Evolutionary conservation across 257 asterid genomes (phyloP).

Genomic region (Nicotiana undulata): DNA sequence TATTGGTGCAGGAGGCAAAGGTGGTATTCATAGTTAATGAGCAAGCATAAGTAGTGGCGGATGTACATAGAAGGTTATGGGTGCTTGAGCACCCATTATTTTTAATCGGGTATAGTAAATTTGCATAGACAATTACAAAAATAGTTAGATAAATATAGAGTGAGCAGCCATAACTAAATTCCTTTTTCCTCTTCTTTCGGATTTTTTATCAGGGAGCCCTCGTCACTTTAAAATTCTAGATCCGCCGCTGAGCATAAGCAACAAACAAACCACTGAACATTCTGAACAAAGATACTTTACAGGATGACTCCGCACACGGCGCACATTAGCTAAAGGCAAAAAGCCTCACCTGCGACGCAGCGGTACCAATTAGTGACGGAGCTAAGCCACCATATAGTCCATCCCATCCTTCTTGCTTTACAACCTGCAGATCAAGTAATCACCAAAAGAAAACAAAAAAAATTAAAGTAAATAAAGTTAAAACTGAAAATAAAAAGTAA

Average conservation of each 20-base stretch:
- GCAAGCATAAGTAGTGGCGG: too few species aligned
- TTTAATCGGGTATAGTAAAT: too few species aligned
- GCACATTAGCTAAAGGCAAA: conserved; percentile 4
- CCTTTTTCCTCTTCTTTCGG: too few species aligned
- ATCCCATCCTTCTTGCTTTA: conserved; percentile 85
- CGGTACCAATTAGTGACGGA: conserved; percentile 90
- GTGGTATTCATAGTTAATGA: neutral
- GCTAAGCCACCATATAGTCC: conserved; percentile 83
- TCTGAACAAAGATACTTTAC: neutral
- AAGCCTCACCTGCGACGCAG: conserved; percentile 70
- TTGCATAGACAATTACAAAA: too few species aligned
- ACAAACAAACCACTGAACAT: neutral
- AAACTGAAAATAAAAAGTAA: neutral
- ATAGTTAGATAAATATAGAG: too few species aligned
- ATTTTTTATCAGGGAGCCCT: too few species aligned
- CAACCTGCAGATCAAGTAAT: conserved; percentile 41
- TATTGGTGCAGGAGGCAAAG: too few species aligned
- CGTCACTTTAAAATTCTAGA: too few species aligned
- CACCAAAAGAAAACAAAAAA: neutral
- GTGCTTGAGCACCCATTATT: too few species aligned
- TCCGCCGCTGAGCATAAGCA: neutral
- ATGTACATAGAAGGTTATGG: too few species aligned
- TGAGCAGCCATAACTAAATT: too few species aligned
- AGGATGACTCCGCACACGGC: neutral
- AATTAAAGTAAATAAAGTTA: neutral